Evolutionary conservation across 2,329 filamentous ascomycete species (phyloP).

Genomic region (Trichoderma simmonsii): DNA sequence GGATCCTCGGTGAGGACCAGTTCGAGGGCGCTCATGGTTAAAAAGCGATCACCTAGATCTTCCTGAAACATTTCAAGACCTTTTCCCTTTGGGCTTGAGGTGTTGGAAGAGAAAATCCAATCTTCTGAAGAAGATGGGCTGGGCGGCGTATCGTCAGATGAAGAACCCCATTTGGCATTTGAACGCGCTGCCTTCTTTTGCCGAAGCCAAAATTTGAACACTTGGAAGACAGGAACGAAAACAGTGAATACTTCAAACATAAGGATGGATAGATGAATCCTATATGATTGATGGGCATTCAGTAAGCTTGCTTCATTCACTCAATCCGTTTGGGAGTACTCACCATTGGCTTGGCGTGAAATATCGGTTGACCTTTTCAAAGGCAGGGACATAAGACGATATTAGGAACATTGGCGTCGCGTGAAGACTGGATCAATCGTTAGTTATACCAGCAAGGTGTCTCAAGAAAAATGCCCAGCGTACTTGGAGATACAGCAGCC

Average conservation of each 20-base stretch:
- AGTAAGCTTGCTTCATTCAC: slow-evolving; percentile 34
- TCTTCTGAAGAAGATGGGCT: slow-evolving; percentile 13
- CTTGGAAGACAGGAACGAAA: slow-evolving; percentile 58
- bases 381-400: slow-evolving; percentile 48
- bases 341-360: slow-evolving; percentile 60
- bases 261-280: slow-evolving; percentile 53
- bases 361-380: slow-evolving; percentile 49
- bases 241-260: slow-evolving; percentile 60
- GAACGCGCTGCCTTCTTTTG: slow-evolving; percentile 27
- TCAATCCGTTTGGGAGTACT: slow-evolving; percentile 32
- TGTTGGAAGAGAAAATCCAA: neutral
- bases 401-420: slow-evolving; percentile 64
- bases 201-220: slow-evolving; percentile 39
- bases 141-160: slow-evolving; percentile 6
- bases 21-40: slow-evolving; percentile 60
- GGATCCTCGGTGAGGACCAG: slow-evolving; percentile 56
- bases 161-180: slow-evolving; percentile 20
- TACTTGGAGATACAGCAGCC: slow-evolving; percentile 34
- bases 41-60: slow-evolving; percentile 39
- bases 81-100: slow-evolving; percentile 12
- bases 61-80: slow-evolving; percentile 14
- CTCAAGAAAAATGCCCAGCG: neutral
- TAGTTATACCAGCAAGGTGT: neutral
- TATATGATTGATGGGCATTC: neutral
- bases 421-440: slow-evolving; percentile 44